Evolutionary conservation across 179 eudicot genomes (phyloP).

Genomic region (Silene vulgaris): DNA sequence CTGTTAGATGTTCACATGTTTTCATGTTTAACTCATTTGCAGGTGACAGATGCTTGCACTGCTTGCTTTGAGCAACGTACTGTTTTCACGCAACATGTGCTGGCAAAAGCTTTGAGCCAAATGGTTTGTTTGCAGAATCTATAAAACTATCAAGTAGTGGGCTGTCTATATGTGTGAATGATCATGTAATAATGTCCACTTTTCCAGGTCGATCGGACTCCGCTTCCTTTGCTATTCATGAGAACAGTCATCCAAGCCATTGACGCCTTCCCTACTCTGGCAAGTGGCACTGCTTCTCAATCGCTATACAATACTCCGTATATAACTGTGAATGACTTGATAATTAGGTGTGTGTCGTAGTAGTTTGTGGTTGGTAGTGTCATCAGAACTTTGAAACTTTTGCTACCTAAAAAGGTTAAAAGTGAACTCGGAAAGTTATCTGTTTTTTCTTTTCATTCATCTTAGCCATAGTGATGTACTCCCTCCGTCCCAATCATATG

Average conservation of each 20-base stretch:
- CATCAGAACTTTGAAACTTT: neutral
- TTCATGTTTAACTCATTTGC: conserved; percentile 23
- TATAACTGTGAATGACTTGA: neutral
- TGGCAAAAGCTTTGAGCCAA: conserved; percentile 79
- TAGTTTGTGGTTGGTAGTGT: neutral
- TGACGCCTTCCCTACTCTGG: conserved; percentile 87
- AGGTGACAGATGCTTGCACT: conserved; percentile 93
- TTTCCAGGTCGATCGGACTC: conserved; percentile 76
- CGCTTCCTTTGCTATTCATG: conserved; percentile 89
- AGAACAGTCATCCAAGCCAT: conserved; percentile 94
- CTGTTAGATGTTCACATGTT: neutral
- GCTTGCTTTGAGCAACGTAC: conserved; percentile 99
- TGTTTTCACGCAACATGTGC: conserved; percentile 91
- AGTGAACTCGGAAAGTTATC: neutral
- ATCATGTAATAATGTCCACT: conserved; percentile 7
- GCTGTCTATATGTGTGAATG: neutral
- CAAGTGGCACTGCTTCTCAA: conserved; percentile 31
- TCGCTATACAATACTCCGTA: neutral
- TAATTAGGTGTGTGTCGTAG: neutral
- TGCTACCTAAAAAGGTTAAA: neutral
- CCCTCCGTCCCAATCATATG: too few relatives aligned
- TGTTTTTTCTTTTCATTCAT: neutral
- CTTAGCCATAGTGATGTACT: neutral
- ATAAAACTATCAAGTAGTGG: conserved; percentile 7
- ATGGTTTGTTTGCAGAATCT: conserved; percentile 48